Evolutionary conservation across 148 eudicot species (phyloP), one percentile per base, ranked within the genome.

Genomic region (Arctostaphylos glauca): DNA sequence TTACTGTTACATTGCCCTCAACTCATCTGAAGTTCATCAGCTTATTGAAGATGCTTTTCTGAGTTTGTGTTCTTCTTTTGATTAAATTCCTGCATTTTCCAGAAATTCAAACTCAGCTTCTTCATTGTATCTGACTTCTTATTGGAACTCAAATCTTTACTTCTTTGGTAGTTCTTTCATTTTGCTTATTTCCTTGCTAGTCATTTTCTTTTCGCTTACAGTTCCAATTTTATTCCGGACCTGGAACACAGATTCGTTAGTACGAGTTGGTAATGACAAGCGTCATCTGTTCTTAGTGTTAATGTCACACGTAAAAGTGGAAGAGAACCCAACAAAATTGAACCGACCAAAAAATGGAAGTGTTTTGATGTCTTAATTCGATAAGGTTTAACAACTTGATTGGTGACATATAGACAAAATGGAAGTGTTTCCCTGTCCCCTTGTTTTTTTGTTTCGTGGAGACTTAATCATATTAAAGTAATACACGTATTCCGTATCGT

Each of bases 1-100:
- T 5, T 92, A 94, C 77, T 94, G 95, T 76, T 94, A 90, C 80
- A 85, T 92, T 73, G 88, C 85, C n/a, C 91, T 94, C 6, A 94
- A 94, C 75, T 83, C 97, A 3, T 72, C 91, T 1, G 90, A 92
- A 50, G 81, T 90, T 76, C 97, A 91, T 64, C 19, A 77, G 15
- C 78, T 88, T 18, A 89, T 94, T 83, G 55, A 80, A 14, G 88
- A 94, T 70, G 97, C 97, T 71, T 94, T 94, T 70, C 90, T 90
- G 79, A 91, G 91, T 58, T 58, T 92, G 31, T 83, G 83, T 73
- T 38, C 48, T 46, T 87, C 44, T 14, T 21, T 25, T 14, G 49
- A 44, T 2, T 71, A 71, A 8, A 67, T n/a, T 25, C 0, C 44
- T 23, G 44, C 72, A 67, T 67, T 67, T 67, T 12, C 25, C 7